A percentile compares a stretch with the other conserved stretches of the same genome.
Evolutionary conservation across 768 basidiomycete genomes (phyloP).

Genomic region (Lentinula guzmanii): DNA sequence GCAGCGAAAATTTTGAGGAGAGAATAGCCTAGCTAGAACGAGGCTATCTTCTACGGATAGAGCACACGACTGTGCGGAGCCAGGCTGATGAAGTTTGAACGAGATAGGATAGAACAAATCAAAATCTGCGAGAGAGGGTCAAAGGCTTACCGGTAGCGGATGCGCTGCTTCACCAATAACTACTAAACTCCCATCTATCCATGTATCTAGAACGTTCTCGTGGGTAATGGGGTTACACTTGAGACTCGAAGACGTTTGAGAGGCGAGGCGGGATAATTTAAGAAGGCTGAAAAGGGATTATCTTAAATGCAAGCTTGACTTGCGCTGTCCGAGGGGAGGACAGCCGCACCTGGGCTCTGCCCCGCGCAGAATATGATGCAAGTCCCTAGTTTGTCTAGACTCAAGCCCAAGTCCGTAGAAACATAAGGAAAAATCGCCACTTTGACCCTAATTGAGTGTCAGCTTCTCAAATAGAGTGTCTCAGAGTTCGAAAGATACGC

Average conservation of each 20-base stretch:
- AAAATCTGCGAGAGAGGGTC: background rate
- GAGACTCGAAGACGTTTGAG: slow-evolving; percentile 25
- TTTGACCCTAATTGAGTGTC: slow-evolving; percentile 26
- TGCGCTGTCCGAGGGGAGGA: background rate
- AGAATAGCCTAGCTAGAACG: slow-evolving; percentile 54
- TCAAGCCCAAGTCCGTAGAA: slow-evolving; percentile 23
- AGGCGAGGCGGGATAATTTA: slow-evolving; percentile 20
- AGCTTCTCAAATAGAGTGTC: background rate
- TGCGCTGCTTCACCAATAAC: slow-evolving; percentile 53
- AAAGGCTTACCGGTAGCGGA: slow-evolving; percentile 41
- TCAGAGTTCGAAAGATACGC: background rate
- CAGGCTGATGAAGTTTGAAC: slow-evolving; percentile 28
- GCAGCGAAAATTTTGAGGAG: slow-evolving; percentile 24
- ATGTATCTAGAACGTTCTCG: slow-evolving; percentile 38
- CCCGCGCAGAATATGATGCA: slow-evolving; percentile 20
- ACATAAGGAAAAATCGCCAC: slow-evolving; percentile 22
- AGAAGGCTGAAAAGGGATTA: slow-evolving; percentile 20
- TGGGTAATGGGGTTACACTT: slow-evolving; percentile 32
- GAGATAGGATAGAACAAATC: background rate
- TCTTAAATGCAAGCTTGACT: background rate
- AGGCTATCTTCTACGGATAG: slow-evolving; percentile 60
- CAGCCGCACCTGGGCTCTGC: slow-evolving; percentile 32
- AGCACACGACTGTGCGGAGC: slow-evolving; percentile 40
- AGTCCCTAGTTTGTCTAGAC: slow-evolving; percentile 16
- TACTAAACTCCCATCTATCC: slow-evolving; percentile 42